Evolutionary conservation across 169 alveolate genomes (phyloP).

Genomic region (Plasmodium inui): DNA sequence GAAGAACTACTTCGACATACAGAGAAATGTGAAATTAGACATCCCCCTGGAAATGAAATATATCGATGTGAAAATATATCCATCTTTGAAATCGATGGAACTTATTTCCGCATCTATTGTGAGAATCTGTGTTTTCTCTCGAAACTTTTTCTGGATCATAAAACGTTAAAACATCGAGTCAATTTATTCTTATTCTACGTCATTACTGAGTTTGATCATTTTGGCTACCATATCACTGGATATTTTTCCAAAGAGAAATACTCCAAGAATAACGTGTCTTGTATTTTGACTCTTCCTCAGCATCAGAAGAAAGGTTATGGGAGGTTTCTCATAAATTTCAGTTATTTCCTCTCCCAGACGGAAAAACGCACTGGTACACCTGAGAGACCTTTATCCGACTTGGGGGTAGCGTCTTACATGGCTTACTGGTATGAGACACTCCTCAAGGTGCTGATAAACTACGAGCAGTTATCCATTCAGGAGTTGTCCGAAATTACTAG

Average conservation of each 20-base stretch:
- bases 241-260: conserved; percentile 93
- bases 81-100: conserved; percentile 98
- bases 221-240: conserved; percentile 91
- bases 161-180: conserved; percentile 92
- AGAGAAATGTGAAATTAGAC: conserved; percentile 89
- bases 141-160: conserved; percentile 97
- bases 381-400: conserved; percentile 97
- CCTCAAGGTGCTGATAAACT: conserved; percentile 26
- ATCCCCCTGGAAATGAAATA: conserved; percentile 99
- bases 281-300: conserved; percentile 92
- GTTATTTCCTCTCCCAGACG: conserved; percentile 93
- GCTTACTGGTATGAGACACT: conserved; percentile 92
- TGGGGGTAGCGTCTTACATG: conserved; percentile 96
- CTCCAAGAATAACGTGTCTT: conserved; percentile 91
- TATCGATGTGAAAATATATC: conserved; percentile 93
- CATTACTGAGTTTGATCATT: conserved; percentile 92
- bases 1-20: conserved; percentile 92
- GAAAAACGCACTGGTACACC: conserved; percentile 97
- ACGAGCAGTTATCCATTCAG: conserved; percentile 59
- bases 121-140: conserved; percentile 97
- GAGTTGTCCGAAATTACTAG: conserved; percentile 88
- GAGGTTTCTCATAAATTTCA: conserved; percentile 89
- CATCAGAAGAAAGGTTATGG: conserved; percentile 95
- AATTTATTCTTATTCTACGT: conserved; percentile 94
- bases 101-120: conserved; percentile 93